Percentiles rank a stretch among this genome's conserved stretches.
These are phyloP conservation scores for Dujonia santamariae DNA, from an alignment of 1,139 yeast species.

Conservation along the genomic window DNA sequence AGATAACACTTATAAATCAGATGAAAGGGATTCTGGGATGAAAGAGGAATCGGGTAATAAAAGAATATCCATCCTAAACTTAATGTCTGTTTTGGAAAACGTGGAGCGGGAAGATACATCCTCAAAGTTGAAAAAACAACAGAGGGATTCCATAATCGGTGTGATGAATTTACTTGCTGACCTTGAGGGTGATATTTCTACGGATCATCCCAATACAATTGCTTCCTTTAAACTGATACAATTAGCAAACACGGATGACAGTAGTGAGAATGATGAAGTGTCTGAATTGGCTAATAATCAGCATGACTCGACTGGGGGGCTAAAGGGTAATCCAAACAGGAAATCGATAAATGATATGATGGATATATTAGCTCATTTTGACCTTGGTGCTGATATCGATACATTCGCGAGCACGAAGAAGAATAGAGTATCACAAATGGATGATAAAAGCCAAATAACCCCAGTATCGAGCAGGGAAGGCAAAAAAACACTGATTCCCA, in stretches of 20 bases:
- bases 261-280: not conserved
- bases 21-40: conserved; percentile 1
- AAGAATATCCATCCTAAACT: conserved; percentile 13
- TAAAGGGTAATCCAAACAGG: conserved; percentile 15
- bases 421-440: not conserved
- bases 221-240: conserved; percentile 6
- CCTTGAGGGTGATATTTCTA: conserved; percentile 9
- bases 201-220: conserved; percentile 8
- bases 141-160: conserved; percentile 22
- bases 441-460: too few relatives aligned
- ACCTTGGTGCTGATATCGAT: conserved; percentile 6
- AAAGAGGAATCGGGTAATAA: conserved; percentile 4
- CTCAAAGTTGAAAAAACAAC: conserved; percentile 9
- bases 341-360: conserved; percentile 26
- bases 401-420: not conserved
- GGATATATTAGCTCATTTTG: conserved; percentile 19
- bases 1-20: not conserved
- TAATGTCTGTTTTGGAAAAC: conserved; percentile 18
- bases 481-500: not conserved
- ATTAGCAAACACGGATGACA: conserved; percentile 1
- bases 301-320: too few relatives aligned
- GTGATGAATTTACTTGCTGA: conserved; percentile 19
- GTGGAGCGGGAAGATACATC: conserved; percentile 12
- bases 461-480: not conserved
- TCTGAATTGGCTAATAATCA: conserved; percentile 1